Conservation (phyloP, 2,329 filamentous ascomycete species). For the Bipolaris zeicola region DNA sequence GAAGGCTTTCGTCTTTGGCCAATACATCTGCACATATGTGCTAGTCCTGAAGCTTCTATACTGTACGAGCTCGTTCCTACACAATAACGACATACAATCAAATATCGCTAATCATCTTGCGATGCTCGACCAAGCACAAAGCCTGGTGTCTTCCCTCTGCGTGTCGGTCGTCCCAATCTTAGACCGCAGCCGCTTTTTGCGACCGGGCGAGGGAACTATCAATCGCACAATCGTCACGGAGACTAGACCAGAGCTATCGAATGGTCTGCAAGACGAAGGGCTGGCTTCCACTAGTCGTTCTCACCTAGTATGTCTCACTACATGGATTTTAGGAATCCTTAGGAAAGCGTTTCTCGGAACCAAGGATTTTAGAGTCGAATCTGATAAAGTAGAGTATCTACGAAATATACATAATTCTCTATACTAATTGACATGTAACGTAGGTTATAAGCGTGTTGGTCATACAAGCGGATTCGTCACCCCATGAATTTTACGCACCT, state of each 20-base stretch:
- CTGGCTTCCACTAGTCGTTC: not conserved
- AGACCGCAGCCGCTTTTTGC: not conserved
- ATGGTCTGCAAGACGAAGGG: not conserved
- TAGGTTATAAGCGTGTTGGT: too few species aligned
- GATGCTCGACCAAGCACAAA: not conserved
- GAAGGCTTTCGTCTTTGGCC: not conserved
- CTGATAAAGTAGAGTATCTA: constrained; percentile 19
- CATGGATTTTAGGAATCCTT: not conserved
- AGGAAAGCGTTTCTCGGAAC: not conserved
- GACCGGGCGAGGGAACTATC: not conserved
- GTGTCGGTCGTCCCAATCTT: not conserved
- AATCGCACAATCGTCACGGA: not conserved
- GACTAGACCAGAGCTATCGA: not conserved
- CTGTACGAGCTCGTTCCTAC: not conserved
- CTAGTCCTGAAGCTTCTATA: not conserved
- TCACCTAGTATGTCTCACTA: not conserved
- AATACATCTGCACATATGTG: not conserved
- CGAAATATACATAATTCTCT: constrained; percentile 9
- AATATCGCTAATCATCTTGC: not conserved
- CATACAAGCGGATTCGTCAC: too few species aligned
- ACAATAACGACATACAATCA: not conserved
- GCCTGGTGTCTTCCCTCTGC: not conserved
- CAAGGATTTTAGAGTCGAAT: constrained; percentile 20
- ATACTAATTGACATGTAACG: not conserved
- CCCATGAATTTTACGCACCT: too few species aligned